A percentile compares a stretch with the other conserved stretches of the same genome.
Conservation (phyloP, 202 grass and related monocot species). For the Carex sylvatica region DNA sequence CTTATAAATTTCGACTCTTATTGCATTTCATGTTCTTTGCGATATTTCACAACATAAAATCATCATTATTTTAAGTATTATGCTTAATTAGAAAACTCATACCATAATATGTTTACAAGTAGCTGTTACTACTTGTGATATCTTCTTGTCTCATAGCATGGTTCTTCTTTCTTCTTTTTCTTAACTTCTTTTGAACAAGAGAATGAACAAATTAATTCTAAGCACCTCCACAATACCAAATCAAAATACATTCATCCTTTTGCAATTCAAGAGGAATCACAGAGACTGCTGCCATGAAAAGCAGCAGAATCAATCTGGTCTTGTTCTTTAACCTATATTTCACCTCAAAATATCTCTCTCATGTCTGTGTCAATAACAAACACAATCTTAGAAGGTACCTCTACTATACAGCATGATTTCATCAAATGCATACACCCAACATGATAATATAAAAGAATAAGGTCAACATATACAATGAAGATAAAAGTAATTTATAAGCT, state of each 20-base stretch:
- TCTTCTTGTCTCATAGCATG: neutral
- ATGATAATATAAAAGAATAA: neutral
- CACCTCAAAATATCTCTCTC: neutral
- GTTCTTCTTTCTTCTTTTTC: neutral
- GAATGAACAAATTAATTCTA: no score
- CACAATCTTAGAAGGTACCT: neutral
- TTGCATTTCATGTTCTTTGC: neutral
- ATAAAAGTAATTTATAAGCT: neutral
- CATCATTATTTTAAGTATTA: neutral
- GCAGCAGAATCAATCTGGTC: neutral
- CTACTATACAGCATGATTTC: neutral
- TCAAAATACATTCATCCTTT: no score
- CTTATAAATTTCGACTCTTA: neutral
- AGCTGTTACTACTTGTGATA: neutral
- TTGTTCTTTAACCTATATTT: constrained; percentile 1
- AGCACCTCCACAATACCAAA: no score
- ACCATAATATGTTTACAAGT: neutral
- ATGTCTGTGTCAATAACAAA: neutral
- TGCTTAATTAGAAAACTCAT: neutral
- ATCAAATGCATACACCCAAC: neutral
- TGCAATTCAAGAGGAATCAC: neutral
- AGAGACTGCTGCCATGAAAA: neutral
- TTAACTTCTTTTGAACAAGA: no score
- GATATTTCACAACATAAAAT: neutral
- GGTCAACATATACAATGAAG: neutral